phyloP scores from a whole-genome alignment of 257 asterid genomes.

The Solanum pimpinellifolium region DNA sequence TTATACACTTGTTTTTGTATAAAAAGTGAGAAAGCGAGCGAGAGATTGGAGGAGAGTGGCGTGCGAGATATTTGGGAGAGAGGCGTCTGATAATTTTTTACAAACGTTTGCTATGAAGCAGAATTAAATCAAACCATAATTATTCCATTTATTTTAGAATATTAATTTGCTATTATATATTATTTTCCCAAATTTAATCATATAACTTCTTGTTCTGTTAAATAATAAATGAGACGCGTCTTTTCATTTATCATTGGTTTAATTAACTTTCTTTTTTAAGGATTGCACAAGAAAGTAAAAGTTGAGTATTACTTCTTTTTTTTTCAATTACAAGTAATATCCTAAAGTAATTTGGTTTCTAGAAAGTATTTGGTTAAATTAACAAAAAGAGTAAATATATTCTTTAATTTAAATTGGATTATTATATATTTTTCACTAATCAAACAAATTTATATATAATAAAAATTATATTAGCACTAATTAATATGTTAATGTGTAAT shows the following conservation, averaged over 20 bases:
- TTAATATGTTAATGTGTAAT: neutral
- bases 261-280: neutral
- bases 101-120: no score
- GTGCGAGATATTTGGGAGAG: no score
- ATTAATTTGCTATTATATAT: no score
- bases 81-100: no score
- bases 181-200: no score
- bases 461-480: no score
- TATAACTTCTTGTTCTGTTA: no score
- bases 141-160: no score
- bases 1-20: no score
- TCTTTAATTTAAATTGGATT: neutral
- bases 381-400: neutral
- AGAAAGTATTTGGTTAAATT: neutral
- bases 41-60: no score
- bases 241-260: neutral
- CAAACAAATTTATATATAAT: neutral
- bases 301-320: neutral
- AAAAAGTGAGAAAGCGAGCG: no score
- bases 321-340: neutral
- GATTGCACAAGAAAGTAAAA: neutral
- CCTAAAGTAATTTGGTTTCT: neutral
- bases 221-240: neutral
- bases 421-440: neutral
- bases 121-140: no score